Evolutionary conservation across 495 filamentous ascomycete genomes (phyloP), one percentile per base, ranked within the genome.

Genomic region (Chaetomium tenue): DNA sequence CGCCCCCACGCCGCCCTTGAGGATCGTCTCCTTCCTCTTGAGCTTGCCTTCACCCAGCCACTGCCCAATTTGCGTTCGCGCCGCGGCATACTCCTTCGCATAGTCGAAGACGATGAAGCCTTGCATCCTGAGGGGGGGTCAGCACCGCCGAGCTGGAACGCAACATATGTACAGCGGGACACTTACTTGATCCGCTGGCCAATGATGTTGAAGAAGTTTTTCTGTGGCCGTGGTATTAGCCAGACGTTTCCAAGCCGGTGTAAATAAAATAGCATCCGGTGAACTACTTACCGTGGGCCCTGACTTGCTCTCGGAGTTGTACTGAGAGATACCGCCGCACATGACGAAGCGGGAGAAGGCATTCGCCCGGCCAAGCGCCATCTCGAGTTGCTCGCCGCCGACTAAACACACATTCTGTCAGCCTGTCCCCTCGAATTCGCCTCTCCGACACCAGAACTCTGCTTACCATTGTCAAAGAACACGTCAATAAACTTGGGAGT

Each of bases 21-120:
- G 70, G 48, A 87, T 78, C 0, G 82, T 84, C 74, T 84, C 82
- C 68, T 82, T 80, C 23, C 78, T 65, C 66, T 83, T 76, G 23
- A 89, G 68, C 76, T 84, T 86, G 20, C 83, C 82, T 67, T 87
- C 81, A 2, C 63, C 67, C 60, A 84, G 70, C 78, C 80, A 85
- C 65, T 79, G 74, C 40, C 78, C 78, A 1, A 87, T 70, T 63
- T 84, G 77, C 64, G 77, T 66, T 18, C 70, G 70, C 3, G 84
- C 80, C 44, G 72, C 71, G 8, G 68, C 26, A 55, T 73, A 75
- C 46, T 84, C 76, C 9, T 71, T 51, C 12, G 66, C 58, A 66
- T 76, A 82, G 72, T 90, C 87, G 13, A 81, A 68, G 28, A 87
- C 77, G 55, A 90, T 84, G 75, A 91, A 88, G 0, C 89, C 88